Conservation (phyloP, 208 protist genomes). For the Trypanosoma avium region DNA sequence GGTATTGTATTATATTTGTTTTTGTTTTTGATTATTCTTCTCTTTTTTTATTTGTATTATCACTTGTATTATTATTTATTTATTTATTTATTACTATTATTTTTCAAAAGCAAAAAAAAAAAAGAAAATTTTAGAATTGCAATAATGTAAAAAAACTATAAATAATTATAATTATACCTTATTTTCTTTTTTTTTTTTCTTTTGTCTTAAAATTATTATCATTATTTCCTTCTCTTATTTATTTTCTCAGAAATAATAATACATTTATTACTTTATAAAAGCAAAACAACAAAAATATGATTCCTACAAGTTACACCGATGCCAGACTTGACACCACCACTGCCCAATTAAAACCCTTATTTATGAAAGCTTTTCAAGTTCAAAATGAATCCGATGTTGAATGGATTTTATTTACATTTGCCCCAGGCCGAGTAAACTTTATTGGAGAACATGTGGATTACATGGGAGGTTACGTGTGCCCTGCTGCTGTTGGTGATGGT, state of each 20-base stretch:
- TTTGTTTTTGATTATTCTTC: background rate
- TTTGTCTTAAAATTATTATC: background rate
- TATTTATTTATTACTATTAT: slow-evolving; percentile 15
- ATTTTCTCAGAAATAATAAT: slow-evolving; percentile 4
- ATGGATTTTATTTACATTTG: slow-evolving; percentile 75
- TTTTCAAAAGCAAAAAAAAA: slow-evolving; percentile 8
- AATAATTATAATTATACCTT: background rate
- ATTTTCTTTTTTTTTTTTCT: background rate
- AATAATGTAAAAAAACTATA: background rate
- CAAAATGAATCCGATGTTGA: slow-evolving; percentile 49
- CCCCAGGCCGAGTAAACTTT: slow-evolving; percentile 88
- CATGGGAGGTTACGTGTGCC: slow-evolving; percentile 80
- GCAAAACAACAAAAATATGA: slow-evolving; percentile 31
- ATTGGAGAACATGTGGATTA: slow-evolving; percentile 94
- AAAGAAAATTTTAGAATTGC: slow-evolving; percentile 6
- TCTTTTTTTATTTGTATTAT: slow-evolving; percentile 16
- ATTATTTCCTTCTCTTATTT: slow-evolving; percentile 6
- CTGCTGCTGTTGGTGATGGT: slow-evolving; percentile 54
- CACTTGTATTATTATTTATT: too few species aligned
- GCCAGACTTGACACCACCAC: slow-evolving; percentile 46
- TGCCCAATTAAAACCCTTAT: slow-evolving; percentile 40
- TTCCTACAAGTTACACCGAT: slow-evolving; percentile 48
- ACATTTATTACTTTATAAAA: too few species aligned
- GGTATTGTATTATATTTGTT: background rate
- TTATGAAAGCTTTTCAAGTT: slow-evolving; percentile 58